phyloP scores from a whole-genome alignment of 2,329 filamentous ascomycete genomes.

The Aspergillus puulaauensis region DNA sequence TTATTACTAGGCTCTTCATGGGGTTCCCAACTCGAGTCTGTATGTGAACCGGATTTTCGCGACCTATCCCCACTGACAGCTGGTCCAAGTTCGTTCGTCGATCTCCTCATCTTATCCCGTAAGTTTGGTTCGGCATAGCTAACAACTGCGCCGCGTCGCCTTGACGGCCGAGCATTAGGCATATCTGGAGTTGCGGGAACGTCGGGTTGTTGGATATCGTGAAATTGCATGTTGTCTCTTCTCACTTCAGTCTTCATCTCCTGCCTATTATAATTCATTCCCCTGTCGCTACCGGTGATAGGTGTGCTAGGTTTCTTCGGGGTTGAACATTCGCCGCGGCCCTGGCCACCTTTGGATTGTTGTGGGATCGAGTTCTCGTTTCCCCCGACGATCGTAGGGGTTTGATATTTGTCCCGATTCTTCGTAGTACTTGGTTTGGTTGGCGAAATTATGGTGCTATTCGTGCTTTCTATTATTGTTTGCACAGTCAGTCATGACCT shows the following conservation, averaged over 20 bases:
- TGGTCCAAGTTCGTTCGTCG: conserved; percentile 72
- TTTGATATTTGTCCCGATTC: neutral
- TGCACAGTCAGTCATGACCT: conserved; percentile 11
- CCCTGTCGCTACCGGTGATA: neutral
- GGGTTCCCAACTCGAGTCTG: conserved; percentile 35
- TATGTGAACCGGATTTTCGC: conserved; percentile 49
- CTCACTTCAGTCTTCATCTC: neutral
- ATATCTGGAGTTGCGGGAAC: conserved; percentile 43
- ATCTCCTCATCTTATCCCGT: conserved; percentile 78
- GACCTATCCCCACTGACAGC: conserved; percentile 58
- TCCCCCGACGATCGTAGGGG: neutral
- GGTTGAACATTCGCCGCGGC: neutral
- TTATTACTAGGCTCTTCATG: conserved; percentile 6
- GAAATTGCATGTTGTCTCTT: neutral
- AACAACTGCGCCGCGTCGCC: conserved; percentile 66
- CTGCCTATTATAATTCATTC: neutral
- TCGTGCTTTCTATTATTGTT: conserved; percentile 46
- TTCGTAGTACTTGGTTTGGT: conserved; percentile 18
- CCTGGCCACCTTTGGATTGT: neutral
- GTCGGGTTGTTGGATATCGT: neutral
- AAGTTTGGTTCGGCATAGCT: conserved; percentile 83
- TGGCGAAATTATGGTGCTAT: conserved; percentile 43
- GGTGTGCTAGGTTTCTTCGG: neutral
- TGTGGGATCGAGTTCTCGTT: neutral
- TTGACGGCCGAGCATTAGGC: conserved; percentile 59